These are phyloP conservation scores for Pseudogymnoascus sp. DNA, from an alignment of 2,329 filamentous ascomycete genomes.

Conservation along the genomic window DNA sequence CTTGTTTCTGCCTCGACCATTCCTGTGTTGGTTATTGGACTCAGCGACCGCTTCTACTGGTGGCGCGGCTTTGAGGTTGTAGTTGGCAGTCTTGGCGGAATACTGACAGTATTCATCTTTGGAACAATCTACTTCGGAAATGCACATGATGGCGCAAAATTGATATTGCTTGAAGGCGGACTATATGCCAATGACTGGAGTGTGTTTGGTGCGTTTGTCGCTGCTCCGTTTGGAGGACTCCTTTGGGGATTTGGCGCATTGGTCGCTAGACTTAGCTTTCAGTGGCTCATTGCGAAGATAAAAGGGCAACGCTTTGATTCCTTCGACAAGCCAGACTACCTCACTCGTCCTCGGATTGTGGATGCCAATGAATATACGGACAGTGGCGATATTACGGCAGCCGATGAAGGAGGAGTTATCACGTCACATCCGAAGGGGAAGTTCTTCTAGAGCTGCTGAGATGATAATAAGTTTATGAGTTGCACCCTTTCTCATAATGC, in stretches of 20 bases:
- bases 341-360: constrained; percentile 15
- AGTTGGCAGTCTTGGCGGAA: constrained; percentile 65
- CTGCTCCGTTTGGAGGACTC: constrained; percentile 65
- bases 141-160: constrained; percentile 50
- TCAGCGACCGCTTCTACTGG: constrained; percentile 57
- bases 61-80: constrained; percentile 77
- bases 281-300: constrained; percentile 48
- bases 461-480: background rate
- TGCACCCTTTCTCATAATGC: background rate
- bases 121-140: constrained; percentile 69
- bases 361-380: constrained; percentile 26
- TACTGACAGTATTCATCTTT: constrained; percentile 73
- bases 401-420: constrained; percentile 19
- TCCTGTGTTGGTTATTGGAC: constrained; percentile 64
- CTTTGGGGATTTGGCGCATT: constrained; percentile 61
- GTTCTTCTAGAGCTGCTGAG: constrained; percentile 23
- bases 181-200: constrained; percentile 73
- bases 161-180: constrained; percentile 64
- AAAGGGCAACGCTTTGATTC: constrained; percentile 57
- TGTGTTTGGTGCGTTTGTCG: constrained; percentile 74
- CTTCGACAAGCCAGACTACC: constrained; percentile 46
- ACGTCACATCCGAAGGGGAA: constrained; percentile 26
- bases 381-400: constrained; percentile 19
- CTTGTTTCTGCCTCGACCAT: constrained; percentile 69
- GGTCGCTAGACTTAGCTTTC: constrained; percentile 47